Evolutionary conservation across 2,329 filamentous ascomycete species (phyloP).

Genomic region (Fusarium caatingaense): DNA sequence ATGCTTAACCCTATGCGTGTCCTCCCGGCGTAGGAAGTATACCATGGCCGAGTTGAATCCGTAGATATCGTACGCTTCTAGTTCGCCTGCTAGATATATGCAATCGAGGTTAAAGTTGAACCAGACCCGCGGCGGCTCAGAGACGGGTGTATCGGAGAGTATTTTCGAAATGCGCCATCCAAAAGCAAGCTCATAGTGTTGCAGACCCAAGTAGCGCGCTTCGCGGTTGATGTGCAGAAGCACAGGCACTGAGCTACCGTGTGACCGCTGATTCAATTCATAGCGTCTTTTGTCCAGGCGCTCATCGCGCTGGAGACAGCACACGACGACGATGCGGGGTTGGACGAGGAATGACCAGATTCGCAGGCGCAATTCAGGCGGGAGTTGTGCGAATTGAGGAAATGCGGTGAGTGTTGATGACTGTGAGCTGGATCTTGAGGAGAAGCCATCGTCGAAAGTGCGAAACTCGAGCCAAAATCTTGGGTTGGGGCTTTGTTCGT

Average conservation of each 20-base stretch:
- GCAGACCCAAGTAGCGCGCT: constrained; percentile 55
- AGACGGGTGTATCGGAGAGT: constrained; percentile 50
- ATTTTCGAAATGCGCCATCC: constrained; percentile 59
- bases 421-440: constrained; percentile 11
- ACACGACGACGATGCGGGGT: constrained; percentile 58
- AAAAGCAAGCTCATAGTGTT: constrained; percentile 60
- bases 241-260: constrained; percentile 50
- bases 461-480: constrained; percentile 61
- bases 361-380: constrained; percentile 60
- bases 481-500: constrained; percentile 45
- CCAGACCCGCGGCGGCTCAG: constrained; percentile 55
- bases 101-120: constrained; percentile 62
- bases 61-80: constrained; percentile 60
- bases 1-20: constrained; percentile 57
- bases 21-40: constrained; percentile 59
- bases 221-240: constrained; percentile 60
- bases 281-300: constrained; percentile 45
- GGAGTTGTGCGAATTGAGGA: constrained; percentile 55
- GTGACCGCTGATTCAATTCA: constrained; percentile 45
- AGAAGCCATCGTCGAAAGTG: constrained; percentile 56
- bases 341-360: constrained; percentile 59
- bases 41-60: constrained; percentile 62
- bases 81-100: constrained; percentile 60
- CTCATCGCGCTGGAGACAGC: constrained; percentile 54
- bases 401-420: constrained; percentile 44